Evolutionary conservation across 2,329 filamentous ascomycete genomes (phyloP), one percentile per base, ranked within the genome.

Genomic region (Sporothrix luriei): DNA sequence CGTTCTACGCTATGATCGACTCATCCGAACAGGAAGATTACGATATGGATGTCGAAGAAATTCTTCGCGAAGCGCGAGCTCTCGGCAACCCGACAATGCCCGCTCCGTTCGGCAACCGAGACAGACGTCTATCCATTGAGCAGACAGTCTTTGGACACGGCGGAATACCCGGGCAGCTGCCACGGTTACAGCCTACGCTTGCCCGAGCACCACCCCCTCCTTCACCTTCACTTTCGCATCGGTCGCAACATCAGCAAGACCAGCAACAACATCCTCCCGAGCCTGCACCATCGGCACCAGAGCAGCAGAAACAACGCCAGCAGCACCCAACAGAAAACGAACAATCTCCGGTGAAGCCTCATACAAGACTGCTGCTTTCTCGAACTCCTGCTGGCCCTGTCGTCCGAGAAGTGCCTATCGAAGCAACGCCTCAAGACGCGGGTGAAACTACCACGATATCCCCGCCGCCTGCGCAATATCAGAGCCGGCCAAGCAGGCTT

Each of bases 1-100:
- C 87, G 1, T 88, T 87, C 73, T 89, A 90, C 74, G 83, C 87
- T 9, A 85, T 89, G 76, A 83, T 89, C 76, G 87, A 89, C 74
- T 84, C 83, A 2, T 84, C 85, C 0, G 86, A 88, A 72, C 82
- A 83, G 72, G 84, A 85, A 67, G 74, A 70, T 38, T 62, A 62
- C 11, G 68, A 78, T n/a, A 74, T 76, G 55, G 81, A 85, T 62
- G 77, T 82, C 9, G 81, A 82, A 21, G 82, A 84, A 40, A 81
- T 86, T 19, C 76, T 87, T 33, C 82, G 84, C 24, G 83, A 85
- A 74, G 85, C 82, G 14, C 80, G 82, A 54, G 78, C 80, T 38
- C 78, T 79, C 24, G 71, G 71, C 4, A 69, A 43, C 29, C 54
- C 52, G 10, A 10, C 29, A 13, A 52, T 24, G 24, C 13, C 29